phyloP scores from a whole-genome alignment of 2,329 filamentous ascomycete genomes.

The Ophiocordyceps robertsii region DNA sequence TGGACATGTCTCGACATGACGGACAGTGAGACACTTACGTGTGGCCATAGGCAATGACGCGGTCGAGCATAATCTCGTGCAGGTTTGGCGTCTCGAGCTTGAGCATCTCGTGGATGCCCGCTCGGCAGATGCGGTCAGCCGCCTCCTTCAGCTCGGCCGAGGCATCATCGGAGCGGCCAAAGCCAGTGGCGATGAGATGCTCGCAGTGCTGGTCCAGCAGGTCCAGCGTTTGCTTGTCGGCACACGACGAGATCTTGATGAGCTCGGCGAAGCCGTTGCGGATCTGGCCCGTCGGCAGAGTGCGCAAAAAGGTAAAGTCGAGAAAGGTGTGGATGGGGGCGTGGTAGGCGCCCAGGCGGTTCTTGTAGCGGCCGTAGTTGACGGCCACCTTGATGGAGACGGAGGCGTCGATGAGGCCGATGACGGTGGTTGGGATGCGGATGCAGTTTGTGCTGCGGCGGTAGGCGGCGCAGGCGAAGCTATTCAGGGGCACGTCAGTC shows the following conservation, averaged over 20 bases:
- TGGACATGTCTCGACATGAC: background rate
- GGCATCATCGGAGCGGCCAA: slow-evolving; percentile 47
- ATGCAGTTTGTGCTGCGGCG: slow-evolving; percentile 62
- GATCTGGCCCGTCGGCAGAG: slow-evolving; percentile 52
- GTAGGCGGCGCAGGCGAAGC: slow-evolving; percentile 59
- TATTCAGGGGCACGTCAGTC: slow-evolving; percentile 11
- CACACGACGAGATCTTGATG: slow-evolving; percentile 64
- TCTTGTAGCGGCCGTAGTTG: slow-evolving; percentile 67
- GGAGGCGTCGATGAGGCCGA: slow-evolving; percentile 62
- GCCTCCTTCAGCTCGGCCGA: slow-evolving; percentile 41
- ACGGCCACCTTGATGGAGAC: slow-evolving; percentile 70
- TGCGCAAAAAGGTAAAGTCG: slow-evolving; percentile 59
- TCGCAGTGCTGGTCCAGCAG: slow-evolving; percentile 57
- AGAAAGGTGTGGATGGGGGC: slow-evolving; percentile 60
- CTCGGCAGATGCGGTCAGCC: slow-evolving; percentile 54
- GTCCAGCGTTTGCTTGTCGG: slow-evolving; percentile 51
- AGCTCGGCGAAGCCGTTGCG: slow-evolving; percentile 62
- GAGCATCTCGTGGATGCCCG: slow-evolving; percentile 59
- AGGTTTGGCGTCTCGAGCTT: slow-evolving; percentile 61
- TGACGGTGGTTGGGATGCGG: slow-evolving; percentile 60
- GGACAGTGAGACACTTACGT: slow-evolving; percentile 35
- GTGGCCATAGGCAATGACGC: slow-evolving; percentile 62
- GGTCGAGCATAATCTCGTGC: slow-evolving; percentile 58
- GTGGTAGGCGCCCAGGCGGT: slow-evolving; percentile 60
- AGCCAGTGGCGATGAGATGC: slow-evolving; percentile 49